These are phyloP conservation scores for Monilinia fructicola DNA, from an alignment of 2,329 filamentous ascomycete species.

Conservation along the genomic window DNA sequence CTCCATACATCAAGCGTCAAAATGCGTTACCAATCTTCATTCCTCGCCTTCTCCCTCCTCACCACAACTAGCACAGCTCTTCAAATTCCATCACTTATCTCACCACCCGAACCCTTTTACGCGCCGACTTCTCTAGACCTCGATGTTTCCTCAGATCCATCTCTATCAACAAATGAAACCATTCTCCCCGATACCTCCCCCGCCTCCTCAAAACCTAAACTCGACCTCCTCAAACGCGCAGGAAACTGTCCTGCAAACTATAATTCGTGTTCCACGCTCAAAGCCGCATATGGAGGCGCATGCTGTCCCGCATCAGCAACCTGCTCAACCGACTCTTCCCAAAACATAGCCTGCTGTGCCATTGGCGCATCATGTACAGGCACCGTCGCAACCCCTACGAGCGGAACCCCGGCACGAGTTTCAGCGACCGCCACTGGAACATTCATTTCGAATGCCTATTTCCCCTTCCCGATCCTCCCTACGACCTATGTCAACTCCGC, in stretches of 20 bases:
- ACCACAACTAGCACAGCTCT: constrained; percentile 27
- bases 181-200: constrained; percentile 24
- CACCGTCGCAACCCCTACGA: constrained; percentile 29
- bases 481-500: constrained; percentile 53
- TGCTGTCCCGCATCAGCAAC: constrained; percentile 38
- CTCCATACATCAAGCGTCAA: neutral
- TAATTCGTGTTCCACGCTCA: constrained; percentile 39
- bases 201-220: constrained; percentile 9
- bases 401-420: constrained; percentile 21
- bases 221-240: constrained; percentile 37
- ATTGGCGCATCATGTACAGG: constrained; percentile 40
- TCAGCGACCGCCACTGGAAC: constrained; percentile 43
- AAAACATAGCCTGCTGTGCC: constrained; percentile 41
- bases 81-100: constrained; percentile 35
- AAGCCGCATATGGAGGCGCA: constrained; percentile 35
- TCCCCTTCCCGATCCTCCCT: constrained; percentile 57
- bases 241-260: constrained; percentile 38
- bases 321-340: constrained; percentile 38
- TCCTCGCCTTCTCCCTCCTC: constrained; percentile 17
- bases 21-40: constrained; percentile 16
- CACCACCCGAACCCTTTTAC: constrained; percentile 34
- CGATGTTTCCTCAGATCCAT: constrained; percentile 20
- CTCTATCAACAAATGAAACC: constrained; percentile 30
- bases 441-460: constrained; percentile 58
- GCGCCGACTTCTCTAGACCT: constrained; percentile 27